Evolutionary conservation across 116 monocot species (phyloP).

Genomic region (Iris pallida): DNA sequence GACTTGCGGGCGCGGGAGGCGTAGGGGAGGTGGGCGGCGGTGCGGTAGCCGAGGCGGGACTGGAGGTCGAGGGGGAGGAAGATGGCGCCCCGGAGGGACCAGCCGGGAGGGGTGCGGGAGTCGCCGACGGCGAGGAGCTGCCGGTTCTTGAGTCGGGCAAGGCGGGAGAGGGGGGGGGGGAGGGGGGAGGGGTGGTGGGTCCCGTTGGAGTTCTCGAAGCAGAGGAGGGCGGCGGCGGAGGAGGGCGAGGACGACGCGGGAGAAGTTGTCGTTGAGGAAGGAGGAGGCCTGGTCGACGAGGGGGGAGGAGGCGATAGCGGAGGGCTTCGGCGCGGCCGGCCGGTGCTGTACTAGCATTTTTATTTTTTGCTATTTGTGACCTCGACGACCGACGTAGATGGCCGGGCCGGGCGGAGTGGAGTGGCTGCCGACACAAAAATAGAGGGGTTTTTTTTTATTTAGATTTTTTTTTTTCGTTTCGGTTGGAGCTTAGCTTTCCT

Average conservation of each 20-base stretch:
- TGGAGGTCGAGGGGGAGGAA: conserved; percentile 79
- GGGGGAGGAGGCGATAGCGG: no score
- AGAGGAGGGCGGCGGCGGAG: conserved; percentile 51
- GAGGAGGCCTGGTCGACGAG: conserved; percentile 39
- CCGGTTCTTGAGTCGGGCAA: conserved; percentile 65
- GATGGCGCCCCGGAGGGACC: conserved; percentile 74
- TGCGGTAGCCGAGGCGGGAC: conserved; percentile 59
- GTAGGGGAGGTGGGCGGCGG: conserved; percentile 61
- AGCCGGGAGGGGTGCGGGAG: conserved; percentile 54
- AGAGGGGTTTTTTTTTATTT: no score
- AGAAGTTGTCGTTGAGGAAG: conserved; percentile 52
- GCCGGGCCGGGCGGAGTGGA: no score
- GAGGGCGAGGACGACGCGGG: conserved; percentile 30
- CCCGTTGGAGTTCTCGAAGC: conserved; percentile 51
- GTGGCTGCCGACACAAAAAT: no score
- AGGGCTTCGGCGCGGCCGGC: no score
- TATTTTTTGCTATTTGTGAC: no score
- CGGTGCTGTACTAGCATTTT: no score
- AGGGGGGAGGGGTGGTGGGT: conserved; percentile 40
- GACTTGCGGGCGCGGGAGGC: conserved; percentile 59
- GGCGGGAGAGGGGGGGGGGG: conserved; percentile 36
- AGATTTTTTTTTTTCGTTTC: no score
- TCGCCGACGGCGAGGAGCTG: conserved; percentile 77
- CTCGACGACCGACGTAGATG: no score
- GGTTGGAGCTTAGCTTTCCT: no score